Percentiles rank a stretch among this genome's conserved stretches.
phyloP scores from a whole-genome alignment of 495 filamentous ascomycete species.

The Geopyxis carbonaria region DNA sequence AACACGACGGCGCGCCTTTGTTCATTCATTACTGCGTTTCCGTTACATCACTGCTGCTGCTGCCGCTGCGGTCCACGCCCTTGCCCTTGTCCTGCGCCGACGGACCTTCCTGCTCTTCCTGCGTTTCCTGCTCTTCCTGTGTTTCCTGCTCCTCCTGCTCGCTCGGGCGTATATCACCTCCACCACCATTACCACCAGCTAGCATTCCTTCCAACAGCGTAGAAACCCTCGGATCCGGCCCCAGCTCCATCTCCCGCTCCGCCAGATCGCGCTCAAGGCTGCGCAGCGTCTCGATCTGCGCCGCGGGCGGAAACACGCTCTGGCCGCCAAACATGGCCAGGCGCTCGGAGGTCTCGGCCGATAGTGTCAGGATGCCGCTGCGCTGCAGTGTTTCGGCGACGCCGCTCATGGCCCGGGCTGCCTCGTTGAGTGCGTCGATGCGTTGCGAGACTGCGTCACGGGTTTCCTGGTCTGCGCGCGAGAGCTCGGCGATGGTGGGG shows the following conservation, averaged over 20 bases:
- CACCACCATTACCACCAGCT: neutral
- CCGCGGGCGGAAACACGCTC: constrained; percentile 12
- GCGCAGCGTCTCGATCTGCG: constrained; percentile 13
- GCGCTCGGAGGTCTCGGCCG: constrained; percentile 10
- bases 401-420: constrained; percentile 11
- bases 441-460: constrained; percentile 13
- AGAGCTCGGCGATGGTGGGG: constrained; percentile 8
- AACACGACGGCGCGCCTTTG: too few species aligned
- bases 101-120: neutral
- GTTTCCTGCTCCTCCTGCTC: neutral
- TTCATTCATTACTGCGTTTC: too few species aligned
- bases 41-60: too few species aligned
- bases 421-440: constrained; percentile 17
- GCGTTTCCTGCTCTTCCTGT: neutral
- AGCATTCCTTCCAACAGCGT: constrained; percentile 18
- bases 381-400: constrained; percentile 9
- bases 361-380: constrained; percentile 9
- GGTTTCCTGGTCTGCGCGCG: constrained; percentile 15
- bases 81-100: constrained; percentile 2
- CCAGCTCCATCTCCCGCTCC: constrained; percentile 12
- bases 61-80: constrained; percentile 2
- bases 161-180: neutral
- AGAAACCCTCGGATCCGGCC: constrained; percentile 6
- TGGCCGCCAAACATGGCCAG: constrained; percentile 16
- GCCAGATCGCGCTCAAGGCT: constrained; percentile 14